Percentiles rank a stretch among this genome's conserved stretches.
These are phyloP conservation scores for Catunica adiposa DNA, from an alignment of 2,329 filamentous ascomycete species.

Conservation along the genomic window DNA sequence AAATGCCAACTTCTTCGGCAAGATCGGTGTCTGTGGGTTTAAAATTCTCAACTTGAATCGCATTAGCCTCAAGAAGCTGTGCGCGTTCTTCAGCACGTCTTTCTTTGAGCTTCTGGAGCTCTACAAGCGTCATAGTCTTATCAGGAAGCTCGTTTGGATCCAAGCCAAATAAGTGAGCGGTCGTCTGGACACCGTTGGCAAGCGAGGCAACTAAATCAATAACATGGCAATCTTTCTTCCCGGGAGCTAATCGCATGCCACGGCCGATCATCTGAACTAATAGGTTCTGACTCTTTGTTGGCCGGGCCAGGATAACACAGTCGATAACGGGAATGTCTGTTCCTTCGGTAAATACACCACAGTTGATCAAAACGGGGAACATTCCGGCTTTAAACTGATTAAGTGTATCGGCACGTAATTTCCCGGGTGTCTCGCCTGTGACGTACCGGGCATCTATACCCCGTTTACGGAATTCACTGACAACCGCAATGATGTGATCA, in stretches of 20 bases:
- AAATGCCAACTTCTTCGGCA: not conserved
- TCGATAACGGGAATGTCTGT: constrained; percentile 97
- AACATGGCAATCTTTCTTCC: constrained; percentile 78
- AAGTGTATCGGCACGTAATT: constrained; percentile 52
- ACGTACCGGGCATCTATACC: constrained; percentile 75
- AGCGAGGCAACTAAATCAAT: constrained; percentile 91
- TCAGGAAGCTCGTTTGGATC: constrained; percentile 61
- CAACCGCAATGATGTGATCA: constrained; percentile 60
- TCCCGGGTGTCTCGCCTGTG: constrained; percentile 60
- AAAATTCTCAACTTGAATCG: too few relatives aligned
- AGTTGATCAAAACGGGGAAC: constrained; percentile 83
- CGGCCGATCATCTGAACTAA: constrained; percentile 96
- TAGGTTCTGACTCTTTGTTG: constrained; percentile 82
- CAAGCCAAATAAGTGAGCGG: constrained; percentile 82
- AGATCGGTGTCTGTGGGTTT: not conserved
- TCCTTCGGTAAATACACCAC: constrained; percentile 90
- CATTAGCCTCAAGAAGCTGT: too few relatives aligned
- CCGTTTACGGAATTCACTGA: constrained; percentile 54
- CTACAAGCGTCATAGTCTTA: too few relatives aligned
- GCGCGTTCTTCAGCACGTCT: constrained; percentile 3
- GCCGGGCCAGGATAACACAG: constrained; percentile 73
- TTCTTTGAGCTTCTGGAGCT: constrained; percentile 2
- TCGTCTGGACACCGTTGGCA: constrained; percentile 70
- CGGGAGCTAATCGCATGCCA: constrained; percentile 67
- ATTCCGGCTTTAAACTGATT: constrained; percentile 53